Evolutionary conservation across 305 asterid genomes (phyloP), one percentile per base, ranked within the genome.

Genomic region (Fraxinus albicans): DNA sequence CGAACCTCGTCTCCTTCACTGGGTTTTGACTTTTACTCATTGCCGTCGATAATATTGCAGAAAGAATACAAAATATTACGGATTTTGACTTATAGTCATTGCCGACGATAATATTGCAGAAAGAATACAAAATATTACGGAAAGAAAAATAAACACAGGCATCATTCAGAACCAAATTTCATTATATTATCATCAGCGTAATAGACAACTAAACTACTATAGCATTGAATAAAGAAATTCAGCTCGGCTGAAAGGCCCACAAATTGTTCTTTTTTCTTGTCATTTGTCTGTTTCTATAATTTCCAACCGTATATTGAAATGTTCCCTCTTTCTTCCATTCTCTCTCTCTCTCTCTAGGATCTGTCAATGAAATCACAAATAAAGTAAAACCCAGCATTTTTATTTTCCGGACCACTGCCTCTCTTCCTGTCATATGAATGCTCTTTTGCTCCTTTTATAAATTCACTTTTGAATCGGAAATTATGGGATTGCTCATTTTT

Each of bases 221-320:
- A 58, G 65, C 65, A 78, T 82, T 12, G 42, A 42, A 55, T 73
- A 77, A 21, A 27, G 75, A 78, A 60, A 38, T 42, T 42, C 53
- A 50, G 17, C 10, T 31, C 31, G 35, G 69, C 38, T 9, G 70
- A 74, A 75, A 42, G 50, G 15, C 53, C 53, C 53, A 42, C 79
- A 85, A 75, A 77, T 86, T 72, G 35, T 79, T 82, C 74, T 53
- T 40, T 40, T 36, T 35, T 79, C 86, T 86, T 85, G 91, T 87
- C 88, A 70, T 84, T 85, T 81, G 81, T 81, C 76, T 76, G 25
- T 80, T 85, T 90, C 89, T 87, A 83, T 81, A 81, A 79, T 77
- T 83, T 81, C 6, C 83, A 80, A 69, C 36, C 60, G 58, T 63
- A 76, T 79, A 83, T 81, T 82, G 27, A 25, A 25, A 25, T 25